These are phyloP conservation scores for Cercospora sojina DNA, from an alignment of 2,329 filamentous ascomycete species.

Conservation along the genomic window DNA sequence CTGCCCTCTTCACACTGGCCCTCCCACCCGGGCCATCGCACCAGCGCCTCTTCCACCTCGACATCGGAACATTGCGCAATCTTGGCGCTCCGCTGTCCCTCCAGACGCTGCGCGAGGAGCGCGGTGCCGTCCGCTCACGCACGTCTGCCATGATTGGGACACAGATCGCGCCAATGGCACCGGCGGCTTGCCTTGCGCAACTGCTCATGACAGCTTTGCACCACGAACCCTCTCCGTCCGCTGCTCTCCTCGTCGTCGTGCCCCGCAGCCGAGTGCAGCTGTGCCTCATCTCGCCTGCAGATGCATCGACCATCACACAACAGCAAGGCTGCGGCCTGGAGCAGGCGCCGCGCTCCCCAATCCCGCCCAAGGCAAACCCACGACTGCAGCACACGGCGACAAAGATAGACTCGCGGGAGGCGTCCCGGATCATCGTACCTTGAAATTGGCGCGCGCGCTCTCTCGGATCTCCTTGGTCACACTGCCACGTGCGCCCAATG, in stretches of 20 bases:
- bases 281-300: slow-evolving; percentile 28
- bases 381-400: slow-evolving; percentile 17
- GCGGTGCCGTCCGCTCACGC: not conserved
- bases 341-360: slow-evolving; percentile 13
- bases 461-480: slow-evolving; percentile 21
- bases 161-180: slow-evolving; percentile 2
- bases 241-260: not conserved
- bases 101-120: not conserved
- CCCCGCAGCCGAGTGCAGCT: slow-evolving; percentile 1
- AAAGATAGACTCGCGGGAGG: slow-evolving; percentile 30
- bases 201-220: slow-evolving; percentile 6
- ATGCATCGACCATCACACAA: slow-evolving; percentile 19
- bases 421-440: slow-evolving; percentile 33
- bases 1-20: not conserved
- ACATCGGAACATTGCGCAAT: not conserved
- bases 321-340: slow-evolving; percentile 21
- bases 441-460: slow-evolving; percentile 18
- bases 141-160: not conserved
- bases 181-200: not conserved
- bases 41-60: not conserved
- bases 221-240: not conserved
- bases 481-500: slow-evolving; percentile 28
- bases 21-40: not conserved
- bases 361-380: not conserved
- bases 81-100: not conserved